Evolutionary conservation across 352 stramenopile species (phyloP).

Genomic region (Pythium insidiosum): DNA sequence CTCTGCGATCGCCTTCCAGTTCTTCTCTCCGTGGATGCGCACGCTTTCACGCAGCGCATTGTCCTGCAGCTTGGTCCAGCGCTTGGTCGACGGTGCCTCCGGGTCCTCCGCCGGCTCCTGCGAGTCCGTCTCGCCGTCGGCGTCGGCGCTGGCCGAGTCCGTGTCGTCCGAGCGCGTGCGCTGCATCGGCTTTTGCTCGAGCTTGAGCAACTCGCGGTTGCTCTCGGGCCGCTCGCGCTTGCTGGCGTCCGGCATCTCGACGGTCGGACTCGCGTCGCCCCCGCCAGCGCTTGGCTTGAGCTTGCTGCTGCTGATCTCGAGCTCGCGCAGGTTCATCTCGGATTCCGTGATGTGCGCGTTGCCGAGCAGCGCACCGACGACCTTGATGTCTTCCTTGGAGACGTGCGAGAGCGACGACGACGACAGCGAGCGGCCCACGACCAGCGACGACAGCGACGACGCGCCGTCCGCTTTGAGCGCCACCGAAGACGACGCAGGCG

Average conservation of each 20-base stretch:
- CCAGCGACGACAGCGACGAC: too few species aligned
- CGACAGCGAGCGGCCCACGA: constrained; percentile 42
- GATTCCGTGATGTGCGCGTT: constrained; percentile 79
- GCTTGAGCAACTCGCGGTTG: constrained; percentile 40
- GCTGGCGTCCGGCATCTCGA: constrained; percentile 18
- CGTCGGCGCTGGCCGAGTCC: constrained; percentile 23
- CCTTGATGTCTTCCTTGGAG: constrained; percentile 75
- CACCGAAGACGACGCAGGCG: too few species aligned
- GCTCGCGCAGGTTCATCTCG: constrained; percentile 64
- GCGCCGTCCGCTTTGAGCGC: too few species aligned
- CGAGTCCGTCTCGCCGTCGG: constrained; percentile 14
- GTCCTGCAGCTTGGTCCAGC: constrained; percentile 86
- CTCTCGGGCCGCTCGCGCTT: constrained; percentile 75
- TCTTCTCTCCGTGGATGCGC: constrained; percentile 77
- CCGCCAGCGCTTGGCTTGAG: constrained; percentile 17
- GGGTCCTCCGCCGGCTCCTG: constrained; percentile 31
- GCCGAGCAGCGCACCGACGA: constrained; percentile 52
- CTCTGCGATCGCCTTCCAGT: constrained; percentile 87
- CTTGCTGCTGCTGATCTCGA: constrained; percentile 45
- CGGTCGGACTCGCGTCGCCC: constrained; percentile 19
- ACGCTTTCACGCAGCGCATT: constrained; percentile 76
- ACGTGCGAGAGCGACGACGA: constrained; percentile 59
- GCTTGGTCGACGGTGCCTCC: constrained; percentile 74
- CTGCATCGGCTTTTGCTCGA: constrained; percentile 58
- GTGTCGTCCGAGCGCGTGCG: constrained; percentile 39